Conservation (phyloP, 345 rosid genomes). For the Eucalyptus pauciflora region DNA sequence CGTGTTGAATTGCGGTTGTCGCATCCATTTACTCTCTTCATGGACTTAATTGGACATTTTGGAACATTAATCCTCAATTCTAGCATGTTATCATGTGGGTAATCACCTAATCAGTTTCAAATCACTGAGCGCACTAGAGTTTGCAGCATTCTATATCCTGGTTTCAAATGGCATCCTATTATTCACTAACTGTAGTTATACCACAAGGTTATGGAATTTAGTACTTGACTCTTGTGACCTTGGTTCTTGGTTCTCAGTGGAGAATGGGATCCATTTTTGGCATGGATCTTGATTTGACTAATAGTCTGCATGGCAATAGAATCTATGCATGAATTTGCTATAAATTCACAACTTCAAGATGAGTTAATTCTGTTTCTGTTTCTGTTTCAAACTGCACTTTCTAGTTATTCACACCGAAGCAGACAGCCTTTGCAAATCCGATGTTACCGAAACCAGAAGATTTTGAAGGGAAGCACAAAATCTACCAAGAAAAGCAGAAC, state of each 20-base stretch:
- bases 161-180: neutral
- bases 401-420: slow-evolving; percentile 8
- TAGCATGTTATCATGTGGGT: neutral
- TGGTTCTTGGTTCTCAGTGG: neutral
- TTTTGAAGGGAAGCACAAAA: slow-evolving; percentile 26
- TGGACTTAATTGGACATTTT: neutral
- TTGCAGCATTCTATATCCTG: neutral
- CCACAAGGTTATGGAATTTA: neutral
- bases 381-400: neutral
- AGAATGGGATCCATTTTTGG: neutral
- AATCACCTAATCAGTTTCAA: neutral
- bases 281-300: neutral
- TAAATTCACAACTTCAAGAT: neutral
- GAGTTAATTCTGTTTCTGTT: neutral
- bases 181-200: neutral
- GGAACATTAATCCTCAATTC: neutral
- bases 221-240: neutral
- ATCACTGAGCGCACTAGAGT: neutral
- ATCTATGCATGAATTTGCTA: neutral
- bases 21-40: neutral
- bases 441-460: slow-evolving; percentile 41
- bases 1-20: neutral
- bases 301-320: neutral
- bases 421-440: slow-evolving; percentile 17
- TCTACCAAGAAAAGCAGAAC: slow-evolving; percentile 39